Evolutionary conservation across 2,329 filamentous ascomycete genomes (phyloP).

Genomic region (Epichloe festucae): DNA sequence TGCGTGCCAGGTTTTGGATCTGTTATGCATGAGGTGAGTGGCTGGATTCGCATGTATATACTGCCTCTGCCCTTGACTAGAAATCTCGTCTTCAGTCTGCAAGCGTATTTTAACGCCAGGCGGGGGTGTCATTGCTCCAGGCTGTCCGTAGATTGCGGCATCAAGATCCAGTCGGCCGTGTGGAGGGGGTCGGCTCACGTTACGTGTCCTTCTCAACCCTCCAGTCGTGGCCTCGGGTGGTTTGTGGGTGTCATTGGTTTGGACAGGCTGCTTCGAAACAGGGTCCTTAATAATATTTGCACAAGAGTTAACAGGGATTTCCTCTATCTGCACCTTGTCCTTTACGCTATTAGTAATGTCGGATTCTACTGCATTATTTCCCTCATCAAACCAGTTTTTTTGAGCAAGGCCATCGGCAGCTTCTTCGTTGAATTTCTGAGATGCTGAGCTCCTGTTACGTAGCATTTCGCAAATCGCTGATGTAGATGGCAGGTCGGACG

Average conservation of each 20-base stretch:
- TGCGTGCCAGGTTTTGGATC: slow-evolving; percentile 31
- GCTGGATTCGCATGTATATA: slow-evolving; percentile 38
- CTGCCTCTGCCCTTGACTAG: slow-evolving; percentile 17
- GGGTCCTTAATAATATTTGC: not conserved
- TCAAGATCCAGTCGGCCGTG: slow-evolving; percentile 21
- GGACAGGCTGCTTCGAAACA: not conserved
- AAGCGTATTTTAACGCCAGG: slow-evolving; percentile 8
- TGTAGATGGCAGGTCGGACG: not conserved
- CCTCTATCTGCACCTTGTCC: not conserved
- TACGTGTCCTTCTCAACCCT: not conserved
- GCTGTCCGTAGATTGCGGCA: slow-evolving; percentile 25
- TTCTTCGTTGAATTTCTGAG: not conserved
- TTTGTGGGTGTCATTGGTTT: not conserved
- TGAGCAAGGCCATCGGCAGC: not conserved
- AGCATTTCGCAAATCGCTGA: not conserved
- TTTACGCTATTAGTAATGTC: not conserved
- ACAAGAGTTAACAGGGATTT: not conserved
- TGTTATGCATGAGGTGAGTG: slow-evolving; percentile 31
- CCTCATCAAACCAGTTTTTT: not conserved
- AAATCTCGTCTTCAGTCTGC: not conserved
- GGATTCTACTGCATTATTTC: not conserved
- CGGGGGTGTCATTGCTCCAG: slow-evolving; percentile 13
- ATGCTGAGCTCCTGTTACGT: not conserved
- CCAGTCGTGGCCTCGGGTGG: not conserved
- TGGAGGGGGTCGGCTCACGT: not conserved